Conservation (phyloP, 2,329 filamentous ascomycete genomes). For the Coleophoma eucalyptorum region DNA sequence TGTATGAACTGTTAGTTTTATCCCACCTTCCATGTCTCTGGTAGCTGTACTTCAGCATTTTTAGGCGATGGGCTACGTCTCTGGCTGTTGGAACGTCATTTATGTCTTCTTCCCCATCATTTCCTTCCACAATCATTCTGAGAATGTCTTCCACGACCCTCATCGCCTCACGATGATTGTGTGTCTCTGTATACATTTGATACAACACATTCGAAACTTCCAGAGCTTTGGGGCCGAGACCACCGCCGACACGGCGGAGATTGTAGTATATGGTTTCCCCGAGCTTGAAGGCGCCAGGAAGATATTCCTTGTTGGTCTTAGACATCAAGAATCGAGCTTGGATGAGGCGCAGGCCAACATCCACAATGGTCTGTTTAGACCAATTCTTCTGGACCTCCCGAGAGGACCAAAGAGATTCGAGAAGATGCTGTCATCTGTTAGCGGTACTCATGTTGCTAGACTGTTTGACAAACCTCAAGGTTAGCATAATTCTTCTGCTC, state of each 20-base stretch:
- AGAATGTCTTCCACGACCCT: conserved; percentile 11
- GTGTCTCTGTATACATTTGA: conserved; percentile 8
- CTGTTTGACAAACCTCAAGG: conserved; percentile 28
- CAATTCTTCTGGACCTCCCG: conserved; percentile 10
- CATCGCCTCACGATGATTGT: conserved; percentile 9
- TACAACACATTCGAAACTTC: conserved; percentile 8
- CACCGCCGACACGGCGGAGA: conserved; percentile 8
- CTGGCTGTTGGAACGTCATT: neutral
- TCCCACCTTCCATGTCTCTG: conserved; percentile 14
- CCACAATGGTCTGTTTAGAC: conserved; percentile 6
- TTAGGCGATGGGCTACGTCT: conserved; percentile 5
- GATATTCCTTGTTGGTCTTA: neutral
- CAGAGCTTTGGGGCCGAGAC: conserved; percentile 7
- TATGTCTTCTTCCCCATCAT: conserved; percentile 7
- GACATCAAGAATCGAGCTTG: conserved; percentile 8
- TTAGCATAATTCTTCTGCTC: conserved; percentile 42
- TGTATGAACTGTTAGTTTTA: conserved; percentile 9
- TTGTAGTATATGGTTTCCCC: conserved; percentile 12
- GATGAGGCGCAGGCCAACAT: conserved; percentile 9
- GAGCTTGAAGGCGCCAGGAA: conserved; percentile 6
- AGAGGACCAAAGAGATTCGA: conserved; percentile 9
- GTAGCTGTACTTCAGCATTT: conserved; percentile 13
- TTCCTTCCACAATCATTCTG: conserved; percentile 6
- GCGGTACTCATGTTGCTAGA: neutral
- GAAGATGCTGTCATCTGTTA: conserved; percentile 1